Base-by-base conservation (phyloP, 2,329 filamentous ascomycete species). In the Zymoseptoria tritici region DNA sequence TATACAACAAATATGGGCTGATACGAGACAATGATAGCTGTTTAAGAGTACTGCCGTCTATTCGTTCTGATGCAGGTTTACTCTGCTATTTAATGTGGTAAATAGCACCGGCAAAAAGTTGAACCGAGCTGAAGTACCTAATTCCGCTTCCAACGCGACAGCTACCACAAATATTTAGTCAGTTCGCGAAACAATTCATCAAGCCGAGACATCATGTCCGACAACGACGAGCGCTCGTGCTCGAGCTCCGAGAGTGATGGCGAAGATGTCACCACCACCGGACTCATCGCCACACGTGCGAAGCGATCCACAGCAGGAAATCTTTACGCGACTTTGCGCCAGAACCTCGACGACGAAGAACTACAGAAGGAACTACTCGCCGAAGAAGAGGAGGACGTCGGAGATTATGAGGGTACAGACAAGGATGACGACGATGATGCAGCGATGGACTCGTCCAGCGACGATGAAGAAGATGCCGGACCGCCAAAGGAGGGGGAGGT, bases 261-360 rank as follows among this genome's bases (percentile, higher is more conserved):
- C 22, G 67, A 71, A 49, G 71, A 72, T 56, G 49, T 72, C 50
- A 57, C 55, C 20, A 67, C 65, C 8, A 69, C 66, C 9, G 71
- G 86, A 80, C 82, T 93, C 46, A 87, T 87, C 52, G 89, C 87
- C 4, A 85, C 85, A 46, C 87, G 91, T 61, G 80, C 84, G 65
- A 89, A 85, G 74, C 87, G 91, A 64, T 86, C 87, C 11, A 96
- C 89, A 0, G 91, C 91, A 20, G 91, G 91, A 60, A 92, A 91
- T 72, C 86, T 90, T 64, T 88, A 96, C 81, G 86, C 88, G 68
- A 84, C 85, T 55, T 84, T 96, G 72, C 79, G 94, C 52, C 86
- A 86, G 62, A 85, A 85, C 53, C 70, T 76, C 49, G 76, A 77
- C 57, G 72, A 74, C 53, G 70, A 74, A 60, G 71, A 78, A 55